These are phyloP conservation scores for Pleurotus tuoliensis DNA, from an alignment of 768 basidiomycete species.

Conservation along the genomic window DNA sequence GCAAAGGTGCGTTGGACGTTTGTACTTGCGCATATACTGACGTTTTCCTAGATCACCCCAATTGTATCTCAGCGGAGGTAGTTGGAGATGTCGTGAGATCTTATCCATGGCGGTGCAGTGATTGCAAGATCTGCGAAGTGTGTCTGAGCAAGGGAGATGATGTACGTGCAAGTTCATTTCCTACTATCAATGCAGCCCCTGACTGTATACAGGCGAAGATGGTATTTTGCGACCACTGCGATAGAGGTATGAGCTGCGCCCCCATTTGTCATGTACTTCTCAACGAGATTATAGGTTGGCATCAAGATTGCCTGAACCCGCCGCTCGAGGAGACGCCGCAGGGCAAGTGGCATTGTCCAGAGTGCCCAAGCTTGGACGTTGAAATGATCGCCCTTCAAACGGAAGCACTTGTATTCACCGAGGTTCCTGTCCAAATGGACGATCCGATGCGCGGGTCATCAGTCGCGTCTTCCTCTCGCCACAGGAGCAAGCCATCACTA, in stretches of 20 bases:
- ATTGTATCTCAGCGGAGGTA: conserved; percentile 65
- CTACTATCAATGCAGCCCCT: conserved; percentile 13
- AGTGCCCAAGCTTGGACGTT: conserved; percentile 40
- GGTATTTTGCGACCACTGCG: conserved; percentile 91
- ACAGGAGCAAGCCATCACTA: conserved; percentile 21
- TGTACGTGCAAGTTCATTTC: conserved; percentile 44
- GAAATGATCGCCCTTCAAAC: conserved; percentile 12
- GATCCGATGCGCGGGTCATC: conserved; percentile 28
- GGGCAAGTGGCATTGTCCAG: conserved; percentile 75
- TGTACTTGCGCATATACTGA: conserved; percentile 6
- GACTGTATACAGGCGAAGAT: conserved; percentile 57
- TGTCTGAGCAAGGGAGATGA: conserved; percentile 85
- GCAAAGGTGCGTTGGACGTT: conserved; percentile 55
- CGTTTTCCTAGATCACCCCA: conserved; percentile 66
- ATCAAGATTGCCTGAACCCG: conserved; percentile 75
- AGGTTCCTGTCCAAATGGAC: neutral
- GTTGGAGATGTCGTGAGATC: conserved; percentile 58
- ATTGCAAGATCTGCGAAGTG: conserved; percentile 90
- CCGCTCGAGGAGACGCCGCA: conserved; percentile 67
- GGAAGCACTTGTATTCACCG: conserved; percentile 2
- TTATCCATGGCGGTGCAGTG: conserved; percentile 85
- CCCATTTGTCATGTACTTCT: conserved; percentile 7
- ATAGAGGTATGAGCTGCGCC: conserved; percentile 59
- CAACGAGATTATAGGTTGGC: conserved; percentile 58
- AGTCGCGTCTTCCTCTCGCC: conserved; percentile 39